Conservation (phyloP, 805 yeast species). For the Vanderwaltozyma verrucispora region DNA sequence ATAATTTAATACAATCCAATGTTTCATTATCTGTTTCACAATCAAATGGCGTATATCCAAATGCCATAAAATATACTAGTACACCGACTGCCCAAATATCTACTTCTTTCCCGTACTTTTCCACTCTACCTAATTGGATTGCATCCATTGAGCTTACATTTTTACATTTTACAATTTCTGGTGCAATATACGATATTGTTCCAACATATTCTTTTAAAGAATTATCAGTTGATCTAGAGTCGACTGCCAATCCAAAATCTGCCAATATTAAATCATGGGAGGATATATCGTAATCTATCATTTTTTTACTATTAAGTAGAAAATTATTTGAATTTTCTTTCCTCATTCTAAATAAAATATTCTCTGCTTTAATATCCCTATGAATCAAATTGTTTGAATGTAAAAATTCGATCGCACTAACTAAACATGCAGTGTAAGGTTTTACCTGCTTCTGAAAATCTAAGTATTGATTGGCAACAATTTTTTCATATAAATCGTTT, state of each 20-base stretch:
- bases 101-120: conserved; percentile 41
- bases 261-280: conserved; percentile 29
- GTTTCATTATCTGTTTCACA: conserved; percentile 64
- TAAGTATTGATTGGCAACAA: conserved; percentile 37
- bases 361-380: conserved; percentile 66
- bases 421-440: conserved; percentile 38
- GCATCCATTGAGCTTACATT: conserved; percentile 18
- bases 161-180: conserved; percentile 45
- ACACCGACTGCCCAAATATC: conserved; percentile 78
- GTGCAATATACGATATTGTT: conserved; percentile 68
- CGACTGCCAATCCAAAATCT: conserved; percentile 52
- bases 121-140: conserved; percentile 13
- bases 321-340: neutral
- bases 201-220: conserved; percentile 45
- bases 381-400: conserved; percentile 55
- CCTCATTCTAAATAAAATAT: conserved; percentile 39
- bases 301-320: neutral
- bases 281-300: conserved; percentile 22
- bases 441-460: conserved; percentile 38
- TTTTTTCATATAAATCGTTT: conserved; percentile 57
- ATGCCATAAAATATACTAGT: conserved; percentile 53
- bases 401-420: conserved; percentile 46
- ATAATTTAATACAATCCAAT: conserved; percentile 45
- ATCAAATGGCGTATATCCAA: conserved; percentile 73
- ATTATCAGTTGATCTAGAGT: conserved; percentile 23